These are phyloP conservation scores for Lasiodiplodia hormozganensis DNA, from an alignment of 2,329 filamentous ascomycete genomes.

Conservation along the genomic window DNA sequence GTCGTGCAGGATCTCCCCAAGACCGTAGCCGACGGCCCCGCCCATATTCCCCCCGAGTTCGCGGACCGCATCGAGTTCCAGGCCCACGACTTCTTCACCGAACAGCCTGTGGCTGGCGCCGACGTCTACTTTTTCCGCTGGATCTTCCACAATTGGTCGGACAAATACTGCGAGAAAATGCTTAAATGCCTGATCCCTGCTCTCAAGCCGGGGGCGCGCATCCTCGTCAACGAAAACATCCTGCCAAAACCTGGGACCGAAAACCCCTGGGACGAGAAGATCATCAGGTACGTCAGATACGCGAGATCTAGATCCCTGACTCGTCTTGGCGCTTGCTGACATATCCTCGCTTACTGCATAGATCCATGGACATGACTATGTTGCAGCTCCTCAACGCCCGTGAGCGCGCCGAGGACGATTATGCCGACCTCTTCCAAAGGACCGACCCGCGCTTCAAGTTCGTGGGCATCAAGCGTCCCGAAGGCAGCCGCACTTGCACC, in stretches of 20 bases:
- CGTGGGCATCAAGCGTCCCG: conserved; percentile 19
- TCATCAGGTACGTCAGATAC: conserved; percentile 28
- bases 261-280: conserved; percentile 30
- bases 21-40: conserved; percentile 30
- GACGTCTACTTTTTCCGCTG: conserved; percentile 48
- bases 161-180: conserved; percentile 46
- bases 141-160: conserved; percentile 51
- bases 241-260: conserved; percentile 37
- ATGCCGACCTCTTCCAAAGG: conserved; percentile 27
- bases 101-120: conserved; percentile 39
- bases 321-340: not conserved
- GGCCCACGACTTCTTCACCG: conserved; percentile 40
- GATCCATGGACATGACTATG: conserved; percentile 32
- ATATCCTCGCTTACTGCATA: conserved; percentile 6
- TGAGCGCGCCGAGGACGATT: conserved; percentile 30
- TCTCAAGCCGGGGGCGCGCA: conserved; percentile 30
- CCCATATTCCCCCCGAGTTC: conserved; percentile 31
- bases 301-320: conserved; percentile 4
- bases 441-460: conserved; percentile 32
- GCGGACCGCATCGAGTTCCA: conserved; percentile 32
- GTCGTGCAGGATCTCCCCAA: conserved; percentile 35
- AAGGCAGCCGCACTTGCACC: conserved; percentile 27
- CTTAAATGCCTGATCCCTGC: conserved; percentile 30
- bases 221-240: conserved; percentile 35
- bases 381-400: conserved; percentile 28